A percentile compares a stretch with the other conserved stretches of the same genome.
Conservation (phyloP, 75 land plant genomes). For the Ceratopteris richardii region DNA sequence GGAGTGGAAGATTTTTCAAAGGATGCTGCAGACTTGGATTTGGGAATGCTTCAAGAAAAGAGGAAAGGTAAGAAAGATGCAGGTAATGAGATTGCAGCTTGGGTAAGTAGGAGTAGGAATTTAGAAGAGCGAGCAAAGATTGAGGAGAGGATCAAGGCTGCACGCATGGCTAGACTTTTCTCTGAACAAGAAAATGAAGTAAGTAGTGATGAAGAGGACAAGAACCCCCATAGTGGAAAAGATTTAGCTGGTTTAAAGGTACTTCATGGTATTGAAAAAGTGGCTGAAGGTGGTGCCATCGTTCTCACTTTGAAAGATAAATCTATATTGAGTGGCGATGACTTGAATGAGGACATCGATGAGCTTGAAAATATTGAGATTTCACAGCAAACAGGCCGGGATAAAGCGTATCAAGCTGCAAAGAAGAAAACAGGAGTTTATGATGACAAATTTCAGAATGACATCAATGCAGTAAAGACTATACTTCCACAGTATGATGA, state of each 20-base stretch:
- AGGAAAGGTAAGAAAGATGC: constrained; percentile 30
- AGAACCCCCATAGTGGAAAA: constrained; percentile 14
- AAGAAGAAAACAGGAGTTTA: constrained; percentile 84
- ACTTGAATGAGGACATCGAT: constrained; percentile 80
- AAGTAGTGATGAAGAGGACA: constrained; percentile 54
- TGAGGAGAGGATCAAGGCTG: constrained; percentile 63
- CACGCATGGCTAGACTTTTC: constrained; percentile 46
- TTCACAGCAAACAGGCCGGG: constrained; percentile 74
- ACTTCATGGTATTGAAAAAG: constrained; percentile 96
- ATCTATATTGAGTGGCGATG: constrained; percentile 67
- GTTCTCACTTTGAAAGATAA: constrained; percentile 94
- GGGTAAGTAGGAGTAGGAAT: constrained; percentile 74
- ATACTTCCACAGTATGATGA: constrained; percentile 97
- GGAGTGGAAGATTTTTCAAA: background rate
- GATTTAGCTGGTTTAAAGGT: constrained; percentile 89
- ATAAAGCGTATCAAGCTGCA: constrained; percentile 87
- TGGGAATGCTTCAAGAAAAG: background rate
- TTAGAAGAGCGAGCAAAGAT: constrained; percentile 59
- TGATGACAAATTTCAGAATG: constrained; percentile 85
- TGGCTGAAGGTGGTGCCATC: constrained; percentile 95
- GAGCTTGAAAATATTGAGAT: constrained; percentile 95
- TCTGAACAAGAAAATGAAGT: constrained; percentile 72
- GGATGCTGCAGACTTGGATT: background rate
- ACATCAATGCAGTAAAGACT: constrained; percentile 40
- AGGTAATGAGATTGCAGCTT: constrained; percentile 58